phyloP scores from a whole-genome alignment of 306 rosid genomes.

The Cicer pinnatifidum region DNA sequence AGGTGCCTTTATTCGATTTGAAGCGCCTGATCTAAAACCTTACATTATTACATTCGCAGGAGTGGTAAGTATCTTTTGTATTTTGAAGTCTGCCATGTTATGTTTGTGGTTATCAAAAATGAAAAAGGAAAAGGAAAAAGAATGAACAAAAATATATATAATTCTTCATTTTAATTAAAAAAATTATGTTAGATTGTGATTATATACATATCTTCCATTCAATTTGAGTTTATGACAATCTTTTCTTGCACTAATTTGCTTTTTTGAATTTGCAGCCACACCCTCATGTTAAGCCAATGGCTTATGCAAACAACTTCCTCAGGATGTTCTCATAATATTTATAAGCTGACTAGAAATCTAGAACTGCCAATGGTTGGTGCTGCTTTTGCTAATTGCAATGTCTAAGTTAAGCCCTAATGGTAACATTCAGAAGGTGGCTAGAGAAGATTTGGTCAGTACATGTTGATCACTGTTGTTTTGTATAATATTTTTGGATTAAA shows the following conservation, averaged over 20 bases:
- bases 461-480: slow-evolving; percentile 45
- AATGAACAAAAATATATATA: not conserved
- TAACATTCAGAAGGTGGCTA: slow-evolving; percentile 40
- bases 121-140: not conserved
- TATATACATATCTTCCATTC: not conserved
- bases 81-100: slow-evolving; percentile 11
- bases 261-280: slow-evolving; percentile 74
- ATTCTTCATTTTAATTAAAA: not conserved
- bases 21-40: slow-evolving; percentile 88
- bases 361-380: slow-evolving; percentile 44
- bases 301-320: slow-evolving; percentile 95
- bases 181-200: not conserved
- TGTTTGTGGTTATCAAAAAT: not conserved
- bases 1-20: slow-evolving; percentile 97
- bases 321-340: slow-evolving; percentile 64
- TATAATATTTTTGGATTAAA: slow-evolving; percentile 46
- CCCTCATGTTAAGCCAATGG: slow-evolving; percentile 99
- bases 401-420: slow-evolving; percentile 45
- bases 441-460: slow-evolving; percentile 34
- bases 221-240: slow-evolving; percentile 3
- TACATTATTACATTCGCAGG: slow-evolving; percentile 85
- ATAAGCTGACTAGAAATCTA: slow-evolving; percentile 44
- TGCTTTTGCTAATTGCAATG: slow-evolving; percentile 1
- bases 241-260: not conserved
- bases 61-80: slow-evolving; percentile 68